Base-by-base conservation (phyloP, 2,329 filamentous ascomycete species). In the Aspergillus pseudoviridinutans region DNA sequence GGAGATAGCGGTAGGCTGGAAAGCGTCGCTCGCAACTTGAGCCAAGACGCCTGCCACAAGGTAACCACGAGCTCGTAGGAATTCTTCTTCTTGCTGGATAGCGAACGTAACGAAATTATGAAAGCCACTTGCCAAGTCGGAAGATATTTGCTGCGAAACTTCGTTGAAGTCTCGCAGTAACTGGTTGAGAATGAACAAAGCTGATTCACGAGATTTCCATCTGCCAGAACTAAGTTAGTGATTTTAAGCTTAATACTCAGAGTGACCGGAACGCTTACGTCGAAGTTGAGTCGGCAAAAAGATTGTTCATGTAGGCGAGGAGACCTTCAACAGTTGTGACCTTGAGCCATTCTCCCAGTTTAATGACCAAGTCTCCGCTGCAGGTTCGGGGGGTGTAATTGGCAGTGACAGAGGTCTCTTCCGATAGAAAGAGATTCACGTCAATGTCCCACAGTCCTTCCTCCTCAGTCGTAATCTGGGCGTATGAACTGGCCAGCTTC, bases 401-500 rank as follows among this genome's bases (percentile, higher is more conserved):
- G 32, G 92, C 90, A 12, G 92, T 96, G 20, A 97, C 89, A 2
- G 92, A 93, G 1, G 91, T 93, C 76, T 97, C 93, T 74, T 99
- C 94, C 0, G 92, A 93, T 50, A 99, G 82, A 75, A 95, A 99
- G 2, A 99, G 84, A 58, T 96, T 97, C 64, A 95, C 89, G 73
- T 99, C 94, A 61, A 97, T 91, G 66, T 97, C 91, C 94, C 94
- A 99, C 9, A 99, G 78, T 7, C 90, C 91, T 76, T 97, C 91
- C 70, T 97, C 94, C 73, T 99, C 94, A 28, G 86, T 87, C 1
- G 90, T 92, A 66, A 99, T 95, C 63, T 93, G 91, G 12, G 92
- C 88, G 74, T 96, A 97, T 1, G 87, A 86, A 22, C 92, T 86
- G 9, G 92, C 85, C 63, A 97, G 83, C 71, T 89, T 90, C 85